Evolutionary conservation across 2,329 filamentous ascomycete species (phyloP).

Genomic region (Rugonectria rugulosa): DNA sequence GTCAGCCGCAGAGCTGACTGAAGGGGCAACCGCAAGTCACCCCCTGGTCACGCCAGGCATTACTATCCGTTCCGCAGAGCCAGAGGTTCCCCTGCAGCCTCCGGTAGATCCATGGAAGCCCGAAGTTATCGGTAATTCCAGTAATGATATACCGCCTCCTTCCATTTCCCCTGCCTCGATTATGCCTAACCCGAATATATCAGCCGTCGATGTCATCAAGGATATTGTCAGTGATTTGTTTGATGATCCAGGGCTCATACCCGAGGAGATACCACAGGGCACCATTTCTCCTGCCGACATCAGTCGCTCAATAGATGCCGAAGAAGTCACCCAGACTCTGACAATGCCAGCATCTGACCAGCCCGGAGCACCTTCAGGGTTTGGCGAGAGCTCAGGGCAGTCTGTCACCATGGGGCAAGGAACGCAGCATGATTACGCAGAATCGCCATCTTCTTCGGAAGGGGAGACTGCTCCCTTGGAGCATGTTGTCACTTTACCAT

Average conservation of each 20-base stretch:
- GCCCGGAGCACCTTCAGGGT: conserved; percentile 24
- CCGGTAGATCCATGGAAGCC: conserved; percentile 37
- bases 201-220: conserved; percentile 31
- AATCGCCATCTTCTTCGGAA: conserved; percentile 27
- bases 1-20: conserved; percentile 2
- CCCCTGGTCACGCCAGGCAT: conserved; percentile 14
- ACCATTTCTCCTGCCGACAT: conserved; percentile 51
- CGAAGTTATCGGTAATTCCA: conserved; percentile 29
- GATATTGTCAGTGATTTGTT: conserved; percentile 32
- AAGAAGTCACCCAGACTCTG: conserved; percentile 29
- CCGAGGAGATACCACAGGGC: conserved; percentile 33
- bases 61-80: conserved; percentile 26
- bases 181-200: conserved; percentile 32
- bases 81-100: conserved; percentile 27
- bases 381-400: conserved; percentile 33
- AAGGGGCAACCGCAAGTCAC: neutral
- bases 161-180: conserved; percentile 40
- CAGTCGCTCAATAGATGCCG: conserved; percentile 39
- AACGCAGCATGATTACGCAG: conserved; percentile 34
- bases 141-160: conserved; percentile 28
- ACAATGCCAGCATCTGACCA: conserved; percentile 30
- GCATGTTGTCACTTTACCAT: conserved; percentile 63
- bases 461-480: conserved; percentile 40
- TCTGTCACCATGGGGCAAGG: conserved; percentile 39
- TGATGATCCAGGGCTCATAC: conserved; percentile 22